A percentile compares a stretch with the other conserved stretches of the same genome.
Evolutionary conservation across 305 asterid genomes (phyloP).

Genomic region (Stenogyne calaminthoides): DNA sequence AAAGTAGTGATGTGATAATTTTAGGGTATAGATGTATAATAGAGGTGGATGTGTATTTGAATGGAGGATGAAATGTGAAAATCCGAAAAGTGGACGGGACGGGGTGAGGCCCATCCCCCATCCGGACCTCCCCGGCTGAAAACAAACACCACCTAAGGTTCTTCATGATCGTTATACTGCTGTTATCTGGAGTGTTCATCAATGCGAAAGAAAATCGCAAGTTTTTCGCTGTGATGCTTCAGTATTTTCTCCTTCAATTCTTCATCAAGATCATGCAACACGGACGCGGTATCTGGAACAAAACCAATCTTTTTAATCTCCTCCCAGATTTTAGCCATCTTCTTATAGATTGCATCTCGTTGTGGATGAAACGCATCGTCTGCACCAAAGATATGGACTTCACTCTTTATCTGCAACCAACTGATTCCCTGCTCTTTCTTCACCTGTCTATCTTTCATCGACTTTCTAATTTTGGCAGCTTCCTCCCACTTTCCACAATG

Average conservation of each 20-base stretch:
- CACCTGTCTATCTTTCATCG: slow-evolving; percentile 77
- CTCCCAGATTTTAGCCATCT: slow-evolving; percentile 63
- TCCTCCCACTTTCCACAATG: slow-evolving; percentile 80
- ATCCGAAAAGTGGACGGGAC: too few relatives aligned
- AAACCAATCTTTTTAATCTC: slow-evolving; percentile 83
- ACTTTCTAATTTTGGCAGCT: slow-evolving; percentile 73
- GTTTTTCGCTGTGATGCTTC: slow-evolving; percentile 87
- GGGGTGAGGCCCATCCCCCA: too few relatives aligned
- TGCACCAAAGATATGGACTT: slow-evolving; percentile 74
- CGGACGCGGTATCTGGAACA: slow-evolving; percentile 69
- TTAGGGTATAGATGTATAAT: too few relatives aligned
- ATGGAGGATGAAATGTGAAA: too few relatives aligned
- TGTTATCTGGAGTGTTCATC: slow-evolving; percentile 61
- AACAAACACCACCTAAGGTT: too few relatives aligned
- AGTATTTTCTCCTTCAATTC: slow-evolving; percentile 80
- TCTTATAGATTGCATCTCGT: slow-evolving; percentile 56
- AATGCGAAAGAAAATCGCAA: slow-evolving; percentile 84
- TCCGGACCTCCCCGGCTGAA: too few relatives aligned
- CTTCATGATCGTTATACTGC: slow-evolving; percentile 79
- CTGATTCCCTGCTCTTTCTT: slow-evolving; percentile 92
- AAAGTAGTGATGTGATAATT: too few relatives aligned
- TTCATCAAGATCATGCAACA: slow-evolving; percentile 74
- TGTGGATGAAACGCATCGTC: slow-evolving; percentile 75
- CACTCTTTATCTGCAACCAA: slow-evolving; percentile 73
- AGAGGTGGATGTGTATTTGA: too few relatives aligned